These are phyloP conservation scores for Colletotrichum sublineola DNA, from an alignment of 2,329 filamentous ascomycete genomes.

Conservation along the genomic window DNA sequence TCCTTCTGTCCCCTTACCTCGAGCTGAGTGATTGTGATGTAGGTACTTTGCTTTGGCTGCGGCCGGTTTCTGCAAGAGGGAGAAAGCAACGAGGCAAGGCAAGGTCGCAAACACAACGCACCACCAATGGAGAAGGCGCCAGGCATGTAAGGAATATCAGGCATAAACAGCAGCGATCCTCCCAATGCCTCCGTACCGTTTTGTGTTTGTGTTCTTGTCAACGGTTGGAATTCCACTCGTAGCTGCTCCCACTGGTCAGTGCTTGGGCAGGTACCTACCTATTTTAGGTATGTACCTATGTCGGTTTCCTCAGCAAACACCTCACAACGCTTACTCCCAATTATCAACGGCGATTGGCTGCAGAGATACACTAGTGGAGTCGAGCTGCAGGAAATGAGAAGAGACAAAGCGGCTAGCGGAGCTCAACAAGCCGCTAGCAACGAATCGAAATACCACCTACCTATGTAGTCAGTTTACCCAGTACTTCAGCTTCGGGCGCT, in stretches of 20 bases:
- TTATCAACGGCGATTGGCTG: slow-evolving; percentile 18
- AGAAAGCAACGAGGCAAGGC: neutral
- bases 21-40: neutral
- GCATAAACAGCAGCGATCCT: neutral
- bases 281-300: too few relatives aligned
- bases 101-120: neutral
- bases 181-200: neutral
- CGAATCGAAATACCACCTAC: slow-evolving; percentile 6
- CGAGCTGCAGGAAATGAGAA: slow-evolving; percentile 23
- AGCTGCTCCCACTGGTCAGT: slow-evolving; percentile 9
- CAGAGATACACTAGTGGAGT: neutral
- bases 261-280: neutral
- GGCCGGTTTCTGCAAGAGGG: neutral
- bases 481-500: neutral
- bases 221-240: neutral
- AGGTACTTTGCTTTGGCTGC: neutral
- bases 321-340: slow-evolving; percentile 1
- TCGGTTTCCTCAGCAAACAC: neutral
- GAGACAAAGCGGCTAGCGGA: slow-evolving; percentile 16
- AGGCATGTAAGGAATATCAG: neutral
- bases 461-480: neutral
- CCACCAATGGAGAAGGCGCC: neutral
- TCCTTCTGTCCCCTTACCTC: neutral
- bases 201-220: neutral
- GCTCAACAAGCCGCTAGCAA: slow-evolving; percentile 7